Conservation (phyloP, 192 early-diverging fungal species). For the Backusella australiensis region DNA sequence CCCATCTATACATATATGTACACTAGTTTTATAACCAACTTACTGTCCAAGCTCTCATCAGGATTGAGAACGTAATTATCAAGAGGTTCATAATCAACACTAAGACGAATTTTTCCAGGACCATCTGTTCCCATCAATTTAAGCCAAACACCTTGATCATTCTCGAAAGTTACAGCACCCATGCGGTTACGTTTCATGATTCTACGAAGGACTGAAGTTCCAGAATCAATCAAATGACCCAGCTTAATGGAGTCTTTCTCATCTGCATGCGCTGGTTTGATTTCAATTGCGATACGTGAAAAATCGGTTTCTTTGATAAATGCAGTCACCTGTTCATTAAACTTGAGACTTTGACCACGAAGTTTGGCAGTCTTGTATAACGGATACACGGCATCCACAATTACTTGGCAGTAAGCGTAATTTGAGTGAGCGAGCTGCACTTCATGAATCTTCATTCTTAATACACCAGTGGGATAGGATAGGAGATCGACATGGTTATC, state of each 20-base stretch:
- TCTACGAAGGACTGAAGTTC: constrained; percentile 10
- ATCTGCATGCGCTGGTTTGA: constrained; percentile 14
- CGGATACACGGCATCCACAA: constrained; percentile 37
- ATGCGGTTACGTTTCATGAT: constrained; percentile 1
- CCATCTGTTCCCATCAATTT: constrained; percentile 10
- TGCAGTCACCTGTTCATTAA: constrained; percentile 28
- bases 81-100: constrained; percentile 20
- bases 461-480: constrained; percentile 48
- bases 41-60: constrained; percentile 33
- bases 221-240: constrained; percentile 21
- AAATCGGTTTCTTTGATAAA: constrained; percentile 41
- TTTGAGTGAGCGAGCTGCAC: constrained; percentile 7
- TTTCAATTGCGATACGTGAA: constrained; percentile 23
- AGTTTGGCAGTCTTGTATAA: constrained; percentile 40
- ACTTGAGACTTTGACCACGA: constrained; percentile 25
- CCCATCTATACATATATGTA: not conserved
- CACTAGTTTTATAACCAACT: not conserved
- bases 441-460: constrained; percentile 48
- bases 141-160: constrained; percentile 15
- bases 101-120: constrained; percentile 16
- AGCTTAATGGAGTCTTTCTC: constrained; percentile 11
- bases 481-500: constrained; percentile 28
- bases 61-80: constrained; percentile 16
- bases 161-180: not conserved
- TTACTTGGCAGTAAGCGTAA: constrained; percentile 43